These are phyloP conservation scores for Aspergillus novoparasiticus DNA, from an alignment of 2,329 filamentous ascomycete genomes.

Conservation along the genomic window DNA sequence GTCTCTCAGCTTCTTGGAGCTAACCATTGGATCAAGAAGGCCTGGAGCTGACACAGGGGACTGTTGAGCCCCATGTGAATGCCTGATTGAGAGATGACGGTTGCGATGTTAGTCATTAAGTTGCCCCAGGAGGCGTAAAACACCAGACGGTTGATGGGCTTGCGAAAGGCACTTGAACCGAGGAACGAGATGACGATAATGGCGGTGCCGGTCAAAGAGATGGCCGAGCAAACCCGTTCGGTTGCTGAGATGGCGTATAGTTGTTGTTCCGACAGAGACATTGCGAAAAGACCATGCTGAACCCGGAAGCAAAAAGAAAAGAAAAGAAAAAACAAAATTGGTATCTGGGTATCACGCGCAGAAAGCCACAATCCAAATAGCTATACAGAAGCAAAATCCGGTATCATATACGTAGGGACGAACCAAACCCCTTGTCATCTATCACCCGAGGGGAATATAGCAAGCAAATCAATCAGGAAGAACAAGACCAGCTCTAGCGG, in stretches of 20 bases:
- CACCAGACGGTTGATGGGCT: slow-evolving; percentile 82
- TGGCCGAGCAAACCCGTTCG: slow-evolving; percentile 68
- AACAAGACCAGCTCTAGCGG: neutral
- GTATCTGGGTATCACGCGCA: neutral
- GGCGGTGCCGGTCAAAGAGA: slow-evolving; percentile 70
- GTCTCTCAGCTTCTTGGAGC: slow-evolving; percentile 31
- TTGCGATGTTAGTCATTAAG: slow-evolving; percentile 74
- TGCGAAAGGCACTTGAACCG: slow-evolving; percentile 70
- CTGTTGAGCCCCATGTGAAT: slow-evolving; percentile 52
- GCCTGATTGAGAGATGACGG: slow-evolving; percentile 69
- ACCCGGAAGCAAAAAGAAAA: neutral
- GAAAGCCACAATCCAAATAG: neutral
- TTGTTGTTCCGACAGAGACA: slow-evolving; percentile 37
- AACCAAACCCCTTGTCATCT: neutral
- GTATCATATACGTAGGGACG: neutral
- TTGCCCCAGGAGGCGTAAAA: slow-evolving; percentile 86
- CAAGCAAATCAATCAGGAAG: neutral
- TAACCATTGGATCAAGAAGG: slow-evolving; percentile 79
- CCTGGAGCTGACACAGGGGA: slow-evolving; percentile 74
- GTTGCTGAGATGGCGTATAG: slow-evolving; percentile 61
- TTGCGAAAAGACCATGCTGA: slow-evolving; percentile 21
- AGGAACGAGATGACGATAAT: slow-evolving; percentile 74
- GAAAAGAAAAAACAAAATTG: neutral
- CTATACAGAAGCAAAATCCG: neutral
- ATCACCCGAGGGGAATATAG: neutral